phyloP scores from a whole-genome alignment of 208 protist species.

The Phytomonas sp. region DNA sequence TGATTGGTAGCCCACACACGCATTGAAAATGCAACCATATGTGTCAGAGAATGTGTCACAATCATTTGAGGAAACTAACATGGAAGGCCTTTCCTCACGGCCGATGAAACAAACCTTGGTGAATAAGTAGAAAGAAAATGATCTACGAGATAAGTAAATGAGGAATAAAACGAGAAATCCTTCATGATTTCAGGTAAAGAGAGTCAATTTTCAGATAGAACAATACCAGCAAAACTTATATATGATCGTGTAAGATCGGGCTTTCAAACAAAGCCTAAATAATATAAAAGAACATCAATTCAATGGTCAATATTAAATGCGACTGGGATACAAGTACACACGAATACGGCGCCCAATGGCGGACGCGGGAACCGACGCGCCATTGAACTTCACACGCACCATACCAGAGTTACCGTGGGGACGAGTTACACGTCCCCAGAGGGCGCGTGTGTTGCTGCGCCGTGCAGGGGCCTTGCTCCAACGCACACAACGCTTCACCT shows the following conservation, averaged over 20 bases:
- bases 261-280: conserved; percentile 1
- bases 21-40: conserved; percentile 41
- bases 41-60: conserved; percentile 46
- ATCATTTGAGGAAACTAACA: conserved; percentile 5
- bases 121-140: conserved; percentile 14
- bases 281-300: conserved; percentile 12
- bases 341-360: conserved; percentile 94
- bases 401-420: conserved; percentile 97
- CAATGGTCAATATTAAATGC: conserved; percentile 82
- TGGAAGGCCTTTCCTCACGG: background rate
- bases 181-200: background rate
- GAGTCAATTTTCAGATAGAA: background rate
- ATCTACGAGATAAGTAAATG: conserved; percentile 9
- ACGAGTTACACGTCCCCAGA: conserved; percentile 97
- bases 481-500: conserved; percentile 88
- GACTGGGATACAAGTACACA: conserved; percentile 98
- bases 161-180: conserved; percentile 17
- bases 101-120: background rate
- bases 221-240: background rate
- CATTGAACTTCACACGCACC: conserved; percentile 97
- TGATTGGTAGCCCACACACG: conserved; percentile 33
- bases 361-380: conserved; percentile 91
- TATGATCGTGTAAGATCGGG: background rate
- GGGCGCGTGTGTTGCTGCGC: conserved; percentile 89
- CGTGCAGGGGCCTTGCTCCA: conserved; percentile 85